These are phyloP conservation scores for Mortierella sp. DNA, from an alignment of 371 early-diverging fungal genomes.

Conservation along the genomic window DNA sequence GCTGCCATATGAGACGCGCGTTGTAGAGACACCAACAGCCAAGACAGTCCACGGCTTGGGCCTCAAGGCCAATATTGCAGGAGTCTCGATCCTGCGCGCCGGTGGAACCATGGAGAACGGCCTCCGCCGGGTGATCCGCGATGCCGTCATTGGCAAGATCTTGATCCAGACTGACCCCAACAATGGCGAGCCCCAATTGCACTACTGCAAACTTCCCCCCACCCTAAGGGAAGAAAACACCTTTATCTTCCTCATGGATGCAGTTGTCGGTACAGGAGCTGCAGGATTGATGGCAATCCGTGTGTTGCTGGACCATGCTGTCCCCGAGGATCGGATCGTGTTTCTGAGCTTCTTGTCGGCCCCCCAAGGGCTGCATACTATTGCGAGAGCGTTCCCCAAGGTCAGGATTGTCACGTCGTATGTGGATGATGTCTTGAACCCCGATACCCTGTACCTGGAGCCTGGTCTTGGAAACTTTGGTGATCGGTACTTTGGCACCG, in stretches of 20 bases:
- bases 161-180: slow-evolving; percentile 87
- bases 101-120: slow-evolving; percentile 93
- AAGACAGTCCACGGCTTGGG: slow-evolving; percentile 69
- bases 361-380: slow-evolving; percentile 78
- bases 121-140: slow-evolving; percentile 82
- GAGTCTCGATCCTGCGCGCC: slow-evolving; percentile 89
- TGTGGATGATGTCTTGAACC: slow-evolving; percentile 76
- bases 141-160: slow-evolving; percentile 88
- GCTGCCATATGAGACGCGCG: slow-evolving; percentile 65
- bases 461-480: slow-evolving; percentile 95
- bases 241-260: slow-evolving; percentile 67
- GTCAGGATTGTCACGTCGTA: slow-evolving; percentile 86
- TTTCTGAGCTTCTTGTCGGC: slow-evolving; percentile 86
- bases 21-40: slow-evolving; percentile 77
- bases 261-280: slow-evolving; percentile 89
- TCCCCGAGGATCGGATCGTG: slow-evolving; percentile 86
- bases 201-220: slow-evolving; percentile 41
- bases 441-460: slow-evolving; percentile 76
- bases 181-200: slow-evolving; percentile 85
- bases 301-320: slow-evolving; percentile 89
- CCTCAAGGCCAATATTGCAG: slow-evolving; percentile 66
- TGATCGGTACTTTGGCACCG: slow-evolving; percentile 59
- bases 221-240: slow-evolving; percentile 17
- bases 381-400: slow-evolving; percentile 86
- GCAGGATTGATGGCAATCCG: slow-evolving; percentile 95